A percentile compares a stretch with the other conserved stretches of the same genome.
phyloP scores from a whole-genome alignment of 129 eudicot species.

The Saposhnikovia divaricata region DNA sequence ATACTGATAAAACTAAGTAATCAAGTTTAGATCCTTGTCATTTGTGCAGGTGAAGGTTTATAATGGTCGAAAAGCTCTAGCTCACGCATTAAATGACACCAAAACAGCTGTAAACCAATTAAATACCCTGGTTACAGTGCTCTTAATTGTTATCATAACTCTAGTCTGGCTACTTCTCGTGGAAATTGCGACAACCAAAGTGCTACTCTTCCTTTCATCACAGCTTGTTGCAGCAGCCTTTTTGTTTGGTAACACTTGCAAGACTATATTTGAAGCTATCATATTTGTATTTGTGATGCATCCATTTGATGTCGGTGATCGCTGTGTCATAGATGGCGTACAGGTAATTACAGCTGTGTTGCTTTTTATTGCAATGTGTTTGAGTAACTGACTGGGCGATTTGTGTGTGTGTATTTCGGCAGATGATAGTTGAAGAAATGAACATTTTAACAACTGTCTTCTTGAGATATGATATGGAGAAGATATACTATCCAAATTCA shows the following conservation, averaged over 20 bases:
- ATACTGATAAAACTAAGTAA: neutral
- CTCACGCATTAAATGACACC: conserved; percentile 73
- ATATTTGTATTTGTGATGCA: conserved; percentile 90
- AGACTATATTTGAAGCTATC: conserved; percentile 88
- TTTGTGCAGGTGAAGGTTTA: conserved; percentile 70
- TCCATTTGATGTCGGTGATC: conserved; percentile 95
- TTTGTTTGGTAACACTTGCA: conserved; percentile 90
- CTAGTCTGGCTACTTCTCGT: conserved; percentile 77
- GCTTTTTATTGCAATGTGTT: neutral
- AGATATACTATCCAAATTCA: conserved; percentile 74
- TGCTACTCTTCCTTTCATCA: conserved; percentile 71
- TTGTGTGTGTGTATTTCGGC: conserved; percentile 15
- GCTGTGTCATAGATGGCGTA: conserved; percentile 72
- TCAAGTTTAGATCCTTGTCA: conserved; percentile 5
- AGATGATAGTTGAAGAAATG: conserved; percentile 97
- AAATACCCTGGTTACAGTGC: conserved; percentile 50
- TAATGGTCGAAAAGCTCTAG: conserved; percentile 65
- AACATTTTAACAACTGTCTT: conserved; percentile 81
- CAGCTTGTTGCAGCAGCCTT: conserved; percentile 89
- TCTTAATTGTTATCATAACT: conserved; percentile 38
- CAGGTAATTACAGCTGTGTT: conserved; percentile 33
- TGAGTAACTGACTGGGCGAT: conserved; percentile 4
- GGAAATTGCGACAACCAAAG: conserved; percentile 72
- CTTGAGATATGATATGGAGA: conserved; percentile 67
- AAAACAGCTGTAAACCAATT: conserved; percentile 81